phyloP scores from a whole-genome alignment of 2,329 filamentous ascomycete species.

The Massarina eburnea region DNA sequence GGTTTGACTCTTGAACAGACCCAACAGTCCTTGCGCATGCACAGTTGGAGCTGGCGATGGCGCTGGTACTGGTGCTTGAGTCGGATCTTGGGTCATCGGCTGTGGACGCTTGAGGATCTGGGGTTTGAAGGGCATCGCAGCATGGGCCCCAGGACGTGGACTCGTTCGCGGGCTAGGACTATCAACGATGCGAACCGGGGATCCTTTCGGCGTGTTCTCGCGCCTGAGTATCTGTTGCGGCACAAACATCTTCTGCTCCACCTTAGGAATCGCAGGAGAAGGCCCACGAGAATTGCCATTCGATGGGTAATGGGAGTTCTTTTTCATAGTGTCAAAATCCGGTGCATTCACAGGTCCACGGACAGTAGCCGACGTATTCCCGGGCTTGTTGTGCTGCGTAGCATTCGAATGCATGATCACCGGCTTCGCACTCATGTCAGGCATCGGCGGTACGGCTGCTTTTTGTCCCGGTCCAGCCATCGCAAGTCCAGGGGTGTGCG shows the following conservation, averaged over 20 bases:
- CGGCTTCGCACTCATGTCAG: constrained; percentile 19
- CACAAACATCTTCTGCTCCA: constrained; percentile 22
- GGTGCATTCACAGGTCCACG: constrained; percentile 46
- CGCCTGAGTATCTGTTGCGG: constrained; percentile 32
- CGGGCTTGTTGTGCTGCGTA: constrained; percentile 18
- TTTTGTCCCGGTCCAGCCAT: constrained; percentile 5
- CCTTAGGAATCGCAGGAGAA: constrained; percentile 26
- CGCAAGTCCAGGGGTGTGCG: constrained; percentile 39
- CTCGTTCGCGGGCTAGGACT: constrained; percentile 12
- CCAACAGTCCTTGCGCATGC: constrained; percentile 19
- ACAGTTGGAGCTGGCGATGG: constrained; percentile 1
- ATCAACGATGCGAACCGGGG: constrained; percentile 6
- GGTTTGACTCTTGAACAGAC: constrained; percentile 20
- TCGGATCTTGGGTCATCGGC: constrained; percentile 6
- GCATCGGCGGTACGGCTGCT: constrained; percentile 21
- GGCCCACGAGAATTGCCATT: constrained; percentile 30
- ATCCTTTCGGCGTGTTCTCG: constrained; percentile 7
- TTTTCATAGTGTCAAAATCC: constrained; percentile 44
- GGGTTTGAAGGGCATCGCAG: constrained; percentile 34
- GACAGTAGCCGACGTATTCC: constrained; percentile 44
- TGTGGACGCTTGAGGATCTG: constrained; percentile 41
- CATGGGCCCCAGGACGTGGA: constrained; percentile 11
- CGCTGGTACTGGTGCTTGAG: constrained; percentile 1
- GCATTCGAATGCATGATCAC: neutral
- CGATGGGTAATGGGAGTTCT: constrained; percentile 23